Evolutionary conservation across 345 rosid species (phyloP).

Genomic region (Eucalyptus tenuipes): DNA sequence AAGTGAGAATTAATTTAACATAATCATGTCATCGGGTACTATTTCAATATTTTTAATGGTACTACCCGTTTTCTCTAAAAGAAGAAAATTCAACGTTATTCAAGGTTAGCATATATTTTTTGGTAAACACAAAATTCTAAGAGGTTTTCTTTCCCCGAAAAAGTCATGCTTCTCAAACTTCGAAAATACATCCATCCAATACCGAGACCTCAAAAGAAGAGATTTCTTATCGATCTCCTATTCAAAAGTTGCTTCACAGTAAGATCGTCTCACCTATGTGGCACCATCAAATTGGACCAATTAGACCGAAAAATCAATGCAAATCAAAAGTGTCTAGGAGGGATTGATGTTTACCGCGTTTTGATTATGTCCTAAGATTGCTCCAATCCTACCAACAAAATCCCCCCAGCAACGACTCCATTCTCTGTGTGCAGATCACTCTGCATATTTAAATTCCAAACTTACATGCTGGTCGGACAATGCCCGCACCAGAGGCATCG

Average conservation of each 20-base stretch:
- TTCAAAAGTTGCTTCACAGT: not conserved
- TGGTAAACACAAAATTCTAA: rapidly evolving
- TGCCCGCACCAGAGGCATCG: not conserved
- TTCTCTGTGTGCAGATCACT: not conserved
- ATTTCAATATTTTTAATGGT: not conserved
- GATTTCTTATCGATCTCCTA: not conserved
- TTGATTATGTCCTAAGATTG: not conserved
- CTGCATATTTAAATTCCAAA: not conserved
- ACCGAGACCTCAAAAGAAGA: not conserved
- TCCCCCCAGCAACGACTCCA: not conserved
- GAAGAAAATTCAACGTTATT: not conserved
- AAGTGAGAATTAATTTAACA: too few species aligned
- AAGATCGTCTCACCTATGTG: not conserved
- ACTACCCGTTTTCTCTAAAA: not conserved
- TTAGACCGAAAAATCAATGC: not conserved
- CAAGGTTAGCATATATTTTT: not conserved
- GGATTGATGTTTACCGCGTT: not conserved
- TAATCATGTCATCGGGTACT: not conserved
- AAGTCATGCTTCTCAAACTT: not conserved
- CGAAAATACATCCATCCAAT: not conserved
- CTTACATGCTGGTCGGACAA: not conserved
- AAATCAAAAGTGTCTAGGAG: not conserved
- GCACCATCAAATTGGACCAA: not conserved
- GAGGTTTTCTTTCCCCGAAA: not conserved
- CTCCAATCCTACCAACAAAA: not conserved